Percentiles rank a stretch among this genome's conserved stretches.
phyloP scores from a whole-genome alignment of 257 asterid genomes.

The Solanum etuberosum region DNA sequence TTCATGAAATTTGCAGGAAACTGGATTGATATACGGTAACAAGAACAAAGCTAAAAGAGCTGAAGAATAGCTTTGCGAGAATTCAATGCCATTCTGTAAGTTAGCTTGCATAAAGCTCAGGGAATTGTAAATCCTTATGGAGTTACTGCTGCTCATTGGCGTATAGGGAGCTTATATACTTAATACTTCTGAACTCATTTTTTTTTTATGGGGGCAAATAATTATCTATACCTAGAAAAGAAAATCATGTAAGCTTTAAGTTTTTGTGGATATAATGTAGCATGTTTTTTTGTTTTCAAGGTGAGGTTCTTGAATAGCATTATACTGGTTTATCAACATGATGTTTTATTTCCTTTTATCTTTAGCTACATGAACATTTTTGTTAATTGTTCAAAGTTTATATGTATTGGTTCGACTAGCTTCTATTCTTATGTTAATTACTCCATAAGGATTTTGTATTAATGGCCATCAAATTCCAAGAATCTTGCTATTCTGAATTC shows the following conservation, averaged over 20 bases:
- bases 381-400: not conserved
- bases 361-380: not conserved
- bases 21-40: conserved; percentile 68
- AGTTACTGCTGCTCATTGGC: not conserved
- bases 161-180: not conserved
- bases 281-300: not conserved
- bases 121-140: not conserved
- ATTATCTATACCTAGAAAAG: not conserved
- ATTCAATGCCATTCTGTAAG: conserved; percentile 4
- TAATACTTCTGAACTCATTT: not conserved
- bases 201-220: not conserved
- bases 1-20: conserved; percentile 34
- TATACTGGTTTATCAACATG: not conserved
- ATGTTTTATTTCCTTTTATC: not conserved
- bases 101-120: conserved; percentile 15
- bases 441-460: not conserved
- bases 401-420: not conserved
- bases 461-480: not conserved
- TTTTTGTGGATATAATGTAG: not conserved
- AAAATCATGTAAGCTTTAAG: not conserved
- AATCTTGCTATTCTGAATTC: not conserved
- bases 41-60: conserved; percentile 30
- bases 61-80: conserved; percentile 18
- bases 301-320: not conserved
- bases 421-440: not conserved